phyloP scores from a whole-genome alignment of 306 rosid species.

The Cajanus cajan region DNA sequence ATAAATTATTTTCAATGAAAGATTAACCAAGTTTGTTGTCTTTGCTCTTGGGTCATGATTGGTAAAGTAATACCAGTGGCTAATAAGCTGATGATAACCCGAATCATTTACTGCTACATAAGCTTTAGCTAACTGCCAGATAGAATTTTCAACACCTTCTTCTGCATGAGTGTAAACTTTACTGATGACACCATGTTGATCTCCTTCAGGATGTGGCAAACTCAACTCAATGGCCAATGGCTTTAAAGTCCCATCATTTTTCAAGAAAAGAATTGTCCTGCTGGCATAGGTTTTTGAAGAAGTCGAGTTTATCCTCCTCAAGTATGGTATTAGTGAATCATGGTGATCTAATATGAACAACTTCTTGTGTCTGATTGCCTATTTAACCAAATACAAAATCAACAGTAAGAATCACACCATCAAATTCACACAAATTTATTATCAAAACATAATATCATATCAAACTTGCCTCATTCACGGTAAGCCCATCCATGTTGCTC shows the following conservation, averaged over 20 bases:
- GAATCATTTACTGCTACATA: constrained; percentile 68
- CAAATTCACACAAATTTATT: not conserved
- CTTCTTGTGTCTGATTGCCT: constrained; percentile 60
- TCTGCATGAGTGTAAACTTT: constrained; percentile 56
- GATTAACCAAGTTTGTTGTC: not conserved
- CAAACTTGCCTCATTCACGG: constrained; percentile 48
- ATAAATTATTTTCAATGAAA: not conserved
- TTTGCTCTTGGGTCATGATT: not conserved
- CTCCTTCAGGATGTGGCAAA: constrained; percentile 60
- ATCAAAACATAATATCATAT: not conserved
- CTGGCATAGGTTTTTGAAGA: constrained; percentile 62
- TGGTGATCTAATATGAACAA: constrained; percentile 76
- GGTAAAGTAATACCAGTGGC: constrained; percentile 61
- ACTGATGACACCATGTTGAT: constrained; percentile 56
- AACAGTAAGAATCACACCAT: not conserved
- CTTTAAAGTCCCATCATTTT: constrained; percentile 67
- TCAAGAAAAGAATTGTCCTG: constrained; percentile 68
- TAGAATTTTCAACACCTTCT: constrained; percentile 50
- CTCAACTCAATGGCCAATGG: constrained; percentile 83
- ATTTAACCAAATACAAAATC: constrained; percentile 16
- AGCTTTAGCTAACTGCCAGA: constrained; percentile 87
- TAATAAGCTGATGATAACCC: constrained; percentile 72
- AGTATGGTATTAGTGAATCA: constrained; percentile 67
- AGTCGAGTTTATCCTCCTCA: constrained; percentile 63
- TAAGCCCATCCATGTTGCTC: constrained; percentile 55